phyloP scores from a whole-genome alignment of 331 rosid species.

The Acacia concinna region DNA sequence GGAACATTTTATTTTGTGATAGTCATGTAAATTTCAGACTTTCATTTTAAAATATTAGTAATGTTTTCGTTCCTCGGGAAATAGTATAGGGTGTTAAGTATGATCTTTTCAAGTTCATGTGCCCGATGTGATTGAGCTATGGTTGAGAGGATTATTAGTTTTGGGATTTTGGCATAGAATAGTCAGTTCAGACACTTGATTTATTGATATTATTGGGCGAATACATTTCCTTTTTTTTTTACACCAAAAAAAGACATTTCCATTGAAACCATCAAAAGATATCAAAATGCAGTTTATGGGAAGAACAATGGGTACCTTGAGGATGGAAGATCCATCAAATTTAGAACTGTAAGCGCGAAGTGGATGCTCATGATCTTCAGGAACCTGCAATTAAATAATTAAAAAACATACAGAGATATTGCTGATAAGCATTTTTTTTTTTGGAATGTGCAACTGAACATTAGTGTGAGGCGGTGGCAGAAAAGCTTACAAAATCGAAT shows the following conservation, averaged over 20 bases:
- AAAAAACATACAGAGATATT: neutral
- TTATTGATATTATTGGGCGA: neutral
- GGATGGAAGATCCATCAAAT: constrained; percentile 66
- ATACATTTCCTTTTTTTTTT: too few species aligned
- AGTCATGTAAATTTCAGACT: neutral
- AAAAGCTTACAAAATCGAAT: neutral
- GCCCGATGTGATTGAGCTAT: neutral
- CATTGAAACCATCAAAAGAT: neutral
- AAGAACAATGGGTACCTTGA: constrained; percentile 57
- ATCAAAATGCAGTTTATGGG: neutral
- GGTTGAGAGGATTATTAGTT: neutral
- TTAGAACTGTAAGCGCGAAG: constrained; percentile 50
- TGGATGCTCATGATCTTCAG: constrained; percentile 46
- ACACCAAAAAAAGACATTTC: too few species aligned
- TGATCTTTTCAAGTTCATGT: neutral
- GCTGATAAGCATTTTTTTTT: neutral
- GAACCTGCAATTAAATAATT: constrained; percentile 47
- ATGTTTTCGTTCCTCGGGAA: neutral
- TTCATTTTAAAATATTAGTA: neutral
- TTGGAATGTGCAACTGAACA: neutral
- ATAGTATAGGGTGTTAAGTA: neutral
- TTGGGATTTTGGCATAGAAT: neutral
- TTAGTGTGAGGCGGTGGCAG: neutral
- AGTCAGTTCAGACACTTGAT: neutral
- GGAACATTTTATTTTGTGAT: neutral